phyloP scores from a whole-genome alignment of 2,329 filamentous ascomycete genomes.

The Mollisia scopiformis region DNA sequence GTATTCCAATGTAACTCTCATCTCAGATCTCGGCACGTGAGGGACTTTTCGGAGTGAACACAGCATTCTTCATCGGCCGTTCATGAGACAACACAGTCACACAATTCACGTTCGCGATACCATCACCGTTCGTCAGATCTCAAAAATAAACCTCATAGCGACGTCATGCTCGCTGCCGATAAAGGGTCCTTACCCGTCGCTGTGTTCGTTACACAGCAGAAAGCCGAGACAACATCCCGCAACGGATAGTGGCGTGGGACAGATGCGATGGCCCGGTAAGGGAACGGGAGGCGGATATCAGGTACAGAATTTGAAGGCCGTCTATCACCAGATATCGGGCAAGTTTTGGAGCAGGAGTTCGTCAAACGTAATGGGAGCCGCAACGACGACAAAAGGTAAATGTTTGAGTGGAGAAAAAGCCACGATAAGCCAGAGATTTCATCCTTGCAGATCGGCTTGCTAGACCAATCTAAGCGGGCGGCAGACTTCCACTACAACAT shows the following conservation, averaged over 20 bases:
- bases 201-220: background rate
- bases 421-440: background rate
- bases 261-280: background rate
- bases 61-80: too few relatives aligned
- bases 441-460: background rate
- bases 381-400: background rate
- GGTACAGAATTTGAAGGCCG: background rate
- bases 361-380: background rate
- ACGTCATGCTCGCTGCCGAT: background rate
- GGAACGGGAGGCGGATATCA: background rate
- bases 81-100: too few relatives aligned
- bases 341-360: background rate
- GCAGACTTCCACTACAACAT: background rate
- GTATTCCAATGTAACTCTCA: background rate
- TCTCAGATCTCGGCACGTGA: background rate
- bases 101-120: too few relatives aligned
- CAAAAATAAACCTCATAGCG: background rate
- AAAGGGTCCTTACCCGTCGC: background rate
- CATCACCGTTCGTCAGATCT: background rate
- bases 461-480: background rate
- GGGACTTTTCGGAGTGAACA: background rate
- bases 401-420: constrained; percentile 4
- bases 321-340: background rate
- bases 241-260: background rate
- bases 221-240: background rate